A percentile compares a stretch with the other conserved stretches of the same genome.
Evolutionary conservation across 78 protist genomes (phyloP).

Genomic region (Paratrimastix pyriformis): DNA sequence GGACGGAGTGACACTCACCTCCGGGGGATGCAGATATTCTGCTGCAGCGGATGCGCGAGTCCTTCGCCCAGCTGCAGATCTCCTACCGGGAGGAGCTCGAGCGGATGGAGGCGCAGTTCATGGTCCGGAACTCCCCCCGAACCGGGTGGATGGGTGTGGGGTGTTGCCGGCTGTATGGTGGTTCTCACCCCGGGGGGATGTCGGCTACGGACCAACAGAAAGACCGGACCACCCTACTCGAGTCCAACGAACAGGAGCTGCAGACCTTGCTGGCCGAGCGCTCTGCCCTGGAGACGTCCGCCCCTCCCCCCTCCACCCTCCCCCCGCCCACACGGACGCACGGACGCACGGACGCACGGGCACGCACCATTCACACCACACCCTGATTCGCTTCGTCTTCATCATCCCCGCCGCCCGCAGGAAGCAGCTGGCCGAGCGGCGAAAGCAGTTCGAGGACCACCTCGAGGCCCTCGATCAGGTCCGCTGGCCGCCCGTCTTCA

Average conservation of each 20-base stretch:
- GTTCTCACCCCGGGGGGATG: too few species aligned
- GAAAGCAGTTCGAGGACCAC: conserved; percentile 28
- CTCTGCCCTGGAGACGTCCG: conserved; percentile 29
- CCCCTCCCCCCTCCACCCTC: too few species aligned
- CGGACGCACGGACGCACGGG: too few species aligned
- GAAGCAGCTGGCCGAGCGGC: conserved; percentile 18
- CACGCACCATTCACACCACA: too few species aligned
- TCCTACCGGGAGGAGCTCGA: conserved; percentile 37
- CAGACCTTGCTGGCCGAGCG: conserved; percentile 28
- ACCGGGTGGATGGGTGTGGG: too few species aligned
- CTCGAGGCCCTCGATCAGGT: conserved; percentile 30
- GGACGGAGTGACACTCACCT: too few species aligned
- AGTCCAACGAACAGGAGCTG: conserved; percentile 14
- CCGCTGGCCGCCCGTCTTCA: too few species aligned
- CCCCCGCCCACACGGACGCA: too few species aligned
- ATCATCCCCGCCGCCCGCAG: too few species aligned
- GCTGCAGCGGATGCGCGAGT: conserved; percentile 21
- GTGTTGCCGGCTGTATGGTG: too few species aligned
- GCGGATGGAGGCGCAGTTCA: conserved; percentile 46
- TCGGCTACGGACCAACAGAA: too few species aligned
- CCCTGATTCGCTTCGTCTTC: not conserved
- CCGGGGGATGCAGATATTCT: conserved; percentile 21
- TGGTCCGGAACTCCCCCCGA: too few species aligned
- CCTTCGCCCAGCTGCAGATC: not conserved
- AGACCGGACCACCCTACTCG: conserved; percentile 43